Percentiles rank a stretch among this genome's conserved stretches.
phyloP scores from a whole-genome alignment of 169 alveolate species.

The Babesia sp. region DNA sequence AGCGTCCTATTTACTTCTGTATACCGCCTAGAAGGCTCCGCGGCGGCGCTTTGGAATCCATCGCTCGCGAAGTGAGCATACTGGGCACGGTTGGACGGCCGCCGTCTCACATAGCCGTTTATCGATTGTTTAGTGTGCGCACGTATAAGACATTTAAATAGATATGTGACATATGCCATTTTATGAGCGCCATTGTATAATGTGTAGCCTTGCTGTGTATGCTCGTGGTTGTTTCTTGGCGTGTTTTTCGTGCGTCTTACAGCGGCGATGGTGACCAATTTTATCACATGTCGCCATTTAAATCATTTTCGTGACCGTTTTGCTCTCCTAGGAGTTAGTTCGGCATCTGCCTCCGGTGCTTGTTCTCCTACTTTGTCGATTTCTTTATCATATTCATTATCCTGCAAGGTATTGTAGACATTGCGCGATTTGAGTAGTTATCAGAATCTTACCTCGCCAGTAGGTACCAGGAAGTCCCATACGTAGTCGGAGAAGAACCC shows the following conservation, averaged over 20 bases:
- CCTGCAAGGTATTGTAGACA: conserved; percentile 11
- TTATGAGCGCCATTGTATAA: neutral
- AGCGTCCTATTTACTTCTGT: neutral
- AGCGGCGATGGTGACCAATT: neutral
- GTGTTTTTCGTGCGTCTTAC: neutral
- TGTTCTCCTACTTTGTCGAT: conserved; percentile 6
- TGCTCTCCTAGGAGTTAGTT: neutral
- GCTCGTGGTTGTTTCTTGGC: neutral
- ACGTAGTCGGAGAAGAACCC: conserved; percentile 69
- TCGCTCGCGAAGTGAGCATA: neutral
- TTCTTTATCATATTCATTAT: conserved; percentile 24
- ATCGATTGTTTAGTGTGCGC: neutral
- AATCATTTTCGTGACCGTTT: conserved; percentile 16
- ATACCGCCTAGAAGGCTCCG: neutral
- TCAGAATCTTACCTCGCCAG: conserved; percentile 57
- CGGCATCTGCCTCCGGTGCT: conserved; percentile 3
- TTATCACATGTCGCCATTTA: neutral
- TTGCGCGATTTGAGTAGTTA: neutral
- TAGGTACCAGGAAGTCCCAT: conserved; percentile 57
- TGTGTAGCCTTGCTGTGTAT: neutral
- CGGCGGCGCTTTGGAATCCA: neutral
- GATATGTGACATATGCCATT: conserved; percentile 10
- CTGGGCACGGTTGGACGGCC: neutral
- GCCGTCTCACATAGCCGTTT: neutral
- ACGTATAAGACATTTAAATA: conserved; percentile 8